phyloP scores from a whole-genome alignment of 1,284 basidiomycete species.

The Leccinum pachyderme region DNA sequence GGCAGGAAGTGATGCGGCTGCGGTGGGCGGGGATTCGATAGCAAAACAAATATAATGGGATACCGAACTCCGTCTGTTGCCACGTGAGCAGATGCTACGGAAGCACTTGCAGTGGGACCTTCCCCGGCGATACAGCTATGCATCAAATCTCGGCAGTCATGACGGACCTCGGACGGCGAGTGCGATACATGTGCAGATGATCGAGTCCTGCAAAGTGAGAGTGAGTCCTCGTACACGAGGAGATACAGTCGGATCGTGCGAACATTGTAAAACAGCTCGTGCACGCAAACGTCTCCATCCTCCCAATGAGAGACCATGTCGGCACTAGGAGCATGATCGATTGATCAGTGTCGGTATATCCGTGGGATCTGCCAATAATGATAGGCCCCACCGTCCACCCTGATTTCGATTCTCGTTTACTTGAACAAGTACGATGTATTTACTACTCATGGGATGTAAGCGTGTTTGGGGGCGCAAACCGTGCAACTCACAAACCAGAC shows the following conservation, averaged over 20 bases:
- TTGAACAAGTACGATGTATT: constrained; percentile 80
- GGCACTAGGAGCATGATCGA: constrained; percentile 31
- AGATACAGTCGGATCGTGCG: constrained; percentile 10
- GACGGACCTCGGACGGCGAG: constrained; percentile 31
- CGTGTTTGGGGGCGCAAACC: neutral
- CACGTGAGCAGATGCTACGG: constrained; percentile 17
- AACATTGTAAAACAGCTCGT: constrained; percentile 35
- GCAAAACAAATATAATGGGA: constrained; percentile 24
- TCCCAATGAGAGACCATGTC: constrained; percentile 37
- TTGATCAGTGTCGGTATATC: constrained; percentile 8
- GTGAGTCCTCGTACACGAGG: constrained; percentile 10
- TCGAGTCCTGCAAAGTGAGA: constrained; percentile 27
- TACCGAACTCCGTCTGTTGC: constrained; percentile 20
- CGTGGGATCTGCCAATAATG: constrained; percentile 2
- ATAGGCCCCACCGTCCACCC: constrained; percentile 61
- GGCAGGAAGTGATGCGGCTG: constrained; percentile 14
- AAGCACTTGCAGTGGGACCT: constrained; percentile 23
- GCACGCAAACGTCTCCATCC: constrained; percentile 31
- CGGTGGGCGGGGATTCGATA: constrained; percentile 13
- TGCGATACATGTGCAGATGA: constrained; percentile 37
- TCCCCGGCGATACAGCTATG: constrained; percentile 27
- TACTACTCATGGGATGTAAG: constrained; percentile 44
- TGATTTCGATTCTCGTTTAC: constrained; percentile 79
- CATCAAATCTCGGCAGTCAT: constrained; percentile 20
- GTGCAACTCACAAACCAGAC: constrained; percentile 66